Conservation (phyloP, 1,284 basidiomycete species). For the Sanguinoderma infundibulare region DNA sequence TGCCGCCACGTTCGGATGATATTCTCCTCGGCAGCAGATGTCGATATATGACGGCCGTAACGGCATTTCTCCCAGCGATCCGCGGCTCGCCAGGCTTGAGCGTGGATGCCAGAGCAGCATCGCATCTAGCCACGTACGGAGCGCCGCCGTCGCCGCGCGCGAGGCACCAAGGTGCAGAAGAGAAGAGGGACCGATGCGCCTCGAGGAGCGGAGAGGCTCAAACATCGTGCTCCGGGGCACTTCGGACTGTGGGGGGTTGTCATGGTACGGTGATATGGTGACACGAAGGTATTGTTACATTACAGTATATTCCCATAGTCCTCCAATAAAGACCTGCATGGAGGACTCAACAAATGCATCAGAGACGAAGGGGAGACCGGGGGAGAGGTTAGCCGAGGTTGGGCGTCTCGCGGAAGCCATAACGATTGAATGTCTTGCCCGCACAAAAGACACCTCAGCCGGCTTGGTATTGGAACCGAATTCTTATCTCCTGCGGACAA, state of each 20-base stretch:
- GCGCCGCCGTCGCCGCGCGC: too few relatives aligned
- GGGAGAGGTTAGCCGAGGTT: background rate
- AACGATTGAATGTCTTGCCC: constrained; percentile 1
- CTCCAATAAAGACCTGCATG: background rate
- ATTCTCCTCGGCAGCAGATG: constrained; percentile 5
- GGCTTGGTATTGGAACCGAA: background rate
- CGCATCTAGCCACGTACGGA: background rate
- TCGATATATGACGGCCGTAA: background rate
- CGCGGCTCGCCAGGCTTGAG: background rate
- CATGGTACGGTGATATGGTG: constrained; percentile 15
- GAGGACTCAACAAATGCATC: background rate
- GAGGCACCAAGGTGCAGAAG: background rate
- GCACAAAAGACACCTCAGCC: constrained; percentile 4
- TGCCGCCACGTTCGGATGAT: background rate
- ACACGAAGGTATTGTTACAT: constrained; percentile 20
- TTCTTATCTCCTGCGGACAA: background rate
- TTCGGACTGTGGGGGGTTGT: constrained; percentile 6
- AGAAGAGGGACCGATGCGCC: background rate
- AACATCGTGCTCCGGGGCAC: background rate
- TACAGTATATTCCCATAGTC: constrained; percentile 13
- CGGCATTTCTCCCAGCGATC: constrained; percentile 7
- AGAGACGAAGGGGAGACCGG: background rate
- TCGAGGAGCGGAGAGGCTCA: background rate
- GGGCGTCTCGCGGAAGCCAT: background rate
- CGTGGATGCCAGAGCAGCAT: background rate